Evolutionary conservation across 148 eudicot genomes (phyloP).

Genomic region (Camellia japonica): DNA sequence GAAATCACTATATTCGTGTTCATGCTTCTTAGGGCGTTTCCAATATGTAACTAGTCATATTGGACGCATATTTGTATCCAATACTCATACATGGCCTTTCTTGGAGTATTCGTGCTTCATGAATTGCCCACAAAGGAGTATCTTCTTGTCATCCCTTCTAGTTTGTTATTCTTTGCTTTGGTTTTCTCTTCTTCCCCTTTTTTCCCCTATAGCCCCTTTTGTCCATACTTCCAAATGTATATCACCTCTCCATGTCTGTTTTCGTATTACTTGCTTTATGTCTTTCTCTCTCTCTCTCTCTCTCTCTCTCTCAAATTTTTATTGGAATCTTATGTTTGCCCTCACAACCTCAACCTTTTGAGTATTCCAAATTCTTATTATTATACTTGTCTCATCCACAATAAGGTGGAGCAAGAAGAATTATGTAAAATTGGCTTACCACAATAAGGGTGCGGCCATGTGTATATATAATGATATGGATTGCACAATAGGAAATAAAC

Average conservation of each 20-base stretch:
- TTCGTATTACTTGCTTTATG: not conserved
- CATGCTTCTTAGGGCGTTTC: too few relatives aligned
- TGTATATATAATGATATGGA: too few relatives aligned
- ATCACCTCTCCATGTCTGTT: not conserved
- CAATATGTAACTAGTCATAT: too few relatives aligned
- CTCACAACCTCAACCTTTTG: not conserved
- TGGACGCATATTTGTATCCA: too few relatives aligned
- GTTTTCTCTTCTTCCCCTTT: slow-evolving; percentile 1
- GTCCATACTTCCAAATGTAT: not conserved
- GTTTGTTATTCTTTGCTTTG: not conserved
- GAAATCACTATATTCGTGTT: too few relatives aligned
- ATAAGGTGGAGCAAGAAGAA: not conserved
- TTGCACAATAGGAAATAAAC: too few relatives aligned
- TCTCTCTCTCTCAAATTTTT: not conserved
- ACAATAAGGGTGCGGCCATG: too few relatives aligned
- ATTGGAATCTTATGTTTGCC: not conserved
- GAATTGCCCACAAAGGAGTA: not conserved
- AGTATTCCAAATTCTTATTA: not conserved
- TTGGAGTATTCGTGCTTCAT: too few relatives aligned
- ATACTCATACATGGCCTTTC: too few relatives aligned
- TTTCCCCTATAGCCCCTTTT: not conserved
- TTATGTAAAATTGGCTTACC: too few relatives aligned
- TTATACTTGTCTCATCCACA: not conserved
- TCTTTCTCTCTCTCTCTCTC: too few relatives aligned
- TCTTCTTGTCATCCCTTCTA: not conserved